Base-by-base conservation (phyloP, 306 rosid species). In the Hippophae gyantsensis region DNA sequence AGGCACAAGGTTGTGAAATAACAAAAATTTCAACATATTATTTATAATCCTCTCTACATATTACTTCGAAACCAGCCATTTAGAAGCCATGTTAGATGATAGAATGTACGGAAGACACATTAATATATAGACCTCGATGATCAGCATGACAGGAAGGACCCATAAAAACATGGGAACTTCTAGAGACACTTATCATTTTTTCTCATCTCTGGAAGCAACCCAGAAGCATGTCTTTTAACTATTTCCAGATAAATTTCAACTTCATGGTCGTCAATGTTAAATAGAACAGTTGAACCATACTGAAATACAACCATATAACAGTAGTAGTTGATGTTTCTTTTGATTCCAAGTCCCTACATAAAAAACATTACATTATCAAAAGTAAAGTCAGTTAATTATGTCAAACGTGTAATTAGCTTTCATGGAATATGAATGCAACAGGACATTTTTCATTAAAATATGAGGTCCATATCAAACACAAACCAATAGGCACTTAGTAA, bases 281-380 rank as follows among this genome's bases (percentile, higher is more conserved):
- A 92, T 68, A 92, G 69, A 68, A 92, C 95, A 42, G 95, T 86
- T 58, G 96, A 92, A 44, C 99, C 99, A 59, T 92, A 88, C 65
- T 92, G 96, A 74, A 76, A 92, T 13, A 92, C 85, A 48, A 92
- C 87, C 96, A 87, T 78, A 74, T 81, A 92, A 6, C 76, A 74
- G 44, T 72, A 70, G 74, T 52, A 58, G 74, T 79, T 81, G 13
- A 74, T 63, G 59, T 77, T 81, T 43, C 61, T 68, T n/a, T 67
- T 74, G 62, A 69, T 62, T 69, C 81, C 73, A 32, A 59, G 46
- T 57, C 77, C 85, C 96, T 92, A 68, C 23, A 69, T 62, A 45
- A 74, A 62, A 71, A 60, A 38, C 50, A 52, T 47, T 48, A 25
- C 40, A 27, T 55, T 56, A 62, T 55, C 54, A 67, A 78, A 18